Evolutionary conservation across 2,329 filamentous ascomycete species (phyloP), one percentile per base, ranked within the genome.

Genomic region (Herpotrichia juniperi): DNA sequence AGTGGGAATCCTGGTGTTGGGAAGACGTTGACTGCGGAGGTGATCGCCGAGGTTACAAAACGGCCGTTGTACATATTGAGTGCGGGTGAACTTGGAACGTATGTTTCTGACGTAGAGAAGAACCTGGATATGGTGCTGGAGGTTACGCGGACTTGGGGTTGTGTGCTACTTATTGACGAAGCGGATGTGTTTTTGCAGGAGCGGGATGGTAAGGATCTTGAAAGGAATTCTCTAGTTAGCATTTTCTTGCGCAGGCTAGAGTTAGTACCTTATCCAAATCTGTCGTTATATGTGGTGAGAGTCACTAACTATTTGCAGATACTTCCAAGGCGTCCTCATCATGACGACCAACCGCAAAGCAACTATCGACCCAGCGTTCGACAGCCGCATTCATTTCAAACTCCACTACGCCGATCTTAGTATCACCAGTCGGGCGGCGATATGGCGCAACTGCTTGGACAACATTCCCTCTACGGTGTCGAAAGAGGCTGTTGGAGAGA

Each of bases 251-350:
- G 91, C 0, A 81, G 92, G 51, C 79, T 96, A 0, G 91, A 96
- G 72, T 96, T 14, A 5, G 31, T 34, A 14, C 16, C 16, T 30
- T n/a, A n/a, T n/a, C n/a, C n/a, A n/a, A n/a, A n/a, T n/a, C n/a
- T n/a, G n/a, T n/a, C n/a, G n/a, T n/a, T n/a, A n/a, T n/a, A n/a
- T n/a, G n/a, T n/a, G n/a, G n/a, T n/a, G n/a, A n/a, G n/a, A n/a
- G n/a, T n/a, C n/a, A n/a, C n/a, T n/a, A n/a, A 34, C 31, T n/a
- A 7, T 34, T n/a, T 10, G 12, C 31, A 34, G 31, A 14, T 34
- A 96, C 71, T 96, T 93, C 76, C 88, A 93, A 67, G 91, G 91
- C 3, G 93, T 96, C 49, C 74, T 96, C 3, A 93, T 96, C 77
- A 76, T 96, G 17, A 96, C 91, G 0, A 96, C 91, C 2, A 96